Conservation (phyloP, 2,329 filamentous ascomycete species). For the Diplodia scrobiculata region DNA sequence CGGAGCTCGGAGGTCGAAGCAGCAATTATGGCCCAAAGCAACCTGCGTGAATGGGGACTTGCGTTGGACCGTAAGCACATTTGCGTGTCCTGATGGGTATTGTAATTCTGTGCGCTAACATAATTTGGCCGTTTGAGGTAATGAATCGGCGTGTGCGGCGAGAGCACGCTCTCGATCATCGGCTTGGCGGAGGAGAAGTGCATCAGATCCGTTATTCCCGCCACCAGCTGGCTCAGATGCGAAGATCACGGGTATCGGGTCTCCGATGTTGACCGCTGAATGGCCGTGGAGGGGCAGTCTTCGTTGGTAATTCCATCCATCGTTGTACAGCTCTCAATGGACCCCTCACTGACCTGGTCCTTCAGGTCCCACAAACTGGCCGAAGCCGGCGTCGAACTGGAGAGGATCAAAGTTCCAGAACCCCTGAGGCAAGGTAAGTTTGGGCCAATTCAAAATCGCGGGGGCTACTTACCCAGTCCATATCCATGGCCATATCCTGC, state of each 20-base stretch:
- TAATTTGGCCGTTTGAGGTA: not conserved
- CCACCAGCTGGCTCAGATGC: not conserved
- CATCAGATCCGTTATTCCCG: not conserved
- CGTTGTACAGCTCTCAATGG: not conserved
- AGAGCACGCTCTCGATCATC: slow-evolving; percentile 14
- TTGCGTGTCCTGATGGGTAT: not conserved
- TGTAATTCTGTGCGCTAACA: not conserved
- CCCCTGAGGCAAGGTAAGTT: slow-evolving; percentile 11
- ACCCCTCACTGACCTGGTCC: slow-evolving; percentile 6
- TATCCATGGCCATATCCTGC: slow-evolving; percentile 38
- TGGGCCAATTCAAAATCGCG: not conserved
- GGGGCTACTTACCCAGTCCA: slow-evolving; percentile 43
- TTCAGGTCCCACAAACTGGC: slow-evolving; percentile 14
- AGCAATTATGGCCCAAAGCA: not conserved
- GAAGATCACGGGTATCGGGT: not conserved
- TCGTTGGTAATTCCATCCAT: not conserved
- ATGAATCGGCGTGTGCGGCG: not conserved
- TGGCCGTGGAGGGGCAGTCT: no score
- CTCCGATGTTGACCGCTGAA: not conserved
- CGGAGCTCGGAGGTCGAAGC: not conserved
- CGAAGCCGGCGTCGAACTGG: slow-evolving; percentile 26
- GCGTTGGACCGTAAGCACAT: not conserved
- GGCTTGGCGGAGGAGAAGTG: not conserved
- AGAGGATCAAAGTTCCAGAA: slow-evolving; percentile 30
- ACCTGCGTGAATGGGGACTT: not conserved